A percentile compares a stretch with the other conserved stretches of the same genome.
phyloP scores from a whole-genome alignment of 2,329 filamentous ascomycete species.

The Emergomyces orientalis region DNA sequence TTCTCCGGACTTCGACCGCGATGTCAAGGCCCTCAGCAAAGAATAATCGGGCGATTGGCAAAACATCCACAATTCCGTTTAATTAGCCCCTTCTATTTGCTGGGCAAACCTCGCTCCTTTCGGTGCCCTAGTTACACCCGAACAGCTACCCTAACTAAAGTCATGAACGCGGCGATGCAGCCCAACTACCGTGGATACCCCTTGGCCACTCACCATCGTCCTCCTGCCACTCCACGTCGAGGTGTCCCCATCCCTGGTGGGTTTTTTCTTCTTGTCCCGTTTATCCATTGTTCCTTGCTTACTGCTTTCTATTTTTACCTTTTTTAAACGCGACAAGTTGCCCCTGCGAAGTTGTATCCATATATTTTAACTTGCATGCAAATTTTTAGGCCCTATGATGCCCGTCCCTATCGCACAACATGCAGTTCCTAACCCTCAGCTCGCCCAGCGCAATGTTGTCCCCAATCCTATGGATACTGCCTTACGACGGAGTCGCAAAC shows the following conservation, averaged over 20 bases:
- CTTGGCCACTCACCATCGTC: slow-evolving; percentile 29
- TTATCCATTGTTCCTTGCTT: neutral
- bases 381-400: slow-evolving; percentile 18
- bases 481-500: slow-evolving; percentile 75
- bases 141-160: neutral
- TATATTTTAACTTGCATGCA: neutral
- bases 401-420: slow-evolving; percentile 31
- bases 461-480: slow-evolving; percentile 40
- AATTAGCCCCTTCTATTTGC: neutral
- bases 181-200: slow-evolving; percentile 36
- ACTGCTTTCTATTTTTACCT: neutral
- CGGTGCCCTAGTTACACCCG: neutral
- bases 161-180: slow-evolving; percentile 32
- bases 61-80: slow-evolving; percentile 4
- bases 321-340: neutral
- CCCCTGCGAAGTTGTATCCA: neutral
- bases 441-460: slow-evolving; percentile 31
- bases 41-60: neutral
- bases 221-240: slow-evolving; percentile 36
- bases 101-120: neutral
- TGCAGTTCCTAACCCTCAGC: slow-evolving; percentile 28
- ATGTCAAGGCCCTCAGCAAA: neutral
- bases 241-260: slow-evolving; percentile 31
- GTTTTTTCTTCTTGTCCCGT: slow-evolving; percentile 15
- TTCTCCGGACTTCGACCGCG: neutral